A percentile compares a stretch with the other conserved stretches of the same genome.
phyloP scores from a whole-genome alignment of 2,329 filamentous ascomycete species.

The Colletotrichum sp. region DNA sequence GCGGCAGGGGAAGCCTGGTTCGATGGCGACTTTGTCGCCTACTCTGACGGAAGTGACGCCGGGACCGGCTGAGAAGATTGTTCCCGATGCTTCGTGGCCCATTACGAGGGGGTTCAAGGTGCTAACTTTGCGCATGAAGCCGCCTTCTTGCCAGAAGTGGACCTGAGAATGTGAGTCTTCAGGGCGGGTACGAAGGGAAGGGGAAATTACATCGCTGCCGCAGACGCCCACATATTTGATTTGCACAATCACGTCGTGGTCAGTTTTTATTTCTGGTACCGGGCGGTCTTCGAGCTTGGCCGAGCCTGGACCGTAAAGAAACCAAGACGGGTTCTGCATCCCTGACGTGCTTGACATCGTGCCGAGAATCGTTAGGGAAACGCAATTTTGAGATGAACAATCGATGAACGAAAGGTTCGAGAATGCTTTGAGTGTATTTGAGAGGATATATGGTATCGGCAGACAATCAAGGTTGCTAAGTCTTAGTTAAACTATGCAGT shows the following conservation, averaged over 20 bases:
- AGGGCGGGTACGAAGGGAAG: neutral
- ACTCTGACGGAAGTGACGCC: conserved; percentile 60
- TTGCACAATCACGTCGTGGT: conserved; percentile 26
- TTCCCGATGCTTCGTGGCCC: conserved; percentile 63
- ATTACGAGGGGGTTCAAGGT: conserved; percentile 40
- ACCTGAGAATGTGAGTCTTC: neutral
- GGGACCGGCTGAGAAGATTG: conserved; percentile 67
- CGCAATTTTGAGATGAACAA: neutral
- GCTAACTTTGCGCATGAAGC: conserved; percentile 3
- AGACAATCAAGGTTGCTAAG: neutral
- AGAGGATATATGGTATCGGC: neutral
- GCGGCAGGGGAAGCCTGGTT: conserved; percentile 81
- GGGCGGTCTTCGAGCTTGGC: conserved; percentile 25
- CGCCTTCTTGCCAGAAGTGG: conserved; percentile 22
- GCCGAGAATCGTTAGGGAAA: neutral
- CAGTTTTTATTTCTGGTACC: conserved; percentile 26
- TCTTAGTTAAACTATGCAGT: neutral
- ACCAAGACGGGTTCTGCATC: conserved; percentile 23
- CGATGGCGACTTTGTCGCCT: conserved; percentile 80
- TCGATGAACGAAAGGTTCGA: neutral
- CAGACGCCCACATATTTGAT: conserved; percentile 30
- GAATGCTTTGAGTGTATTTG: neutral
- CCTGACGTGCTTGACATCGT: neutral
- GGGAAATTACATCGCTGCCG: conserved; percentile 27
- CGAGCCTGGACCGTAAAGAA: conserved; percentile 19